Conservation (phyloP, 176 grass and related monocot genomes). For the Oryza longistaminata region DNA sequence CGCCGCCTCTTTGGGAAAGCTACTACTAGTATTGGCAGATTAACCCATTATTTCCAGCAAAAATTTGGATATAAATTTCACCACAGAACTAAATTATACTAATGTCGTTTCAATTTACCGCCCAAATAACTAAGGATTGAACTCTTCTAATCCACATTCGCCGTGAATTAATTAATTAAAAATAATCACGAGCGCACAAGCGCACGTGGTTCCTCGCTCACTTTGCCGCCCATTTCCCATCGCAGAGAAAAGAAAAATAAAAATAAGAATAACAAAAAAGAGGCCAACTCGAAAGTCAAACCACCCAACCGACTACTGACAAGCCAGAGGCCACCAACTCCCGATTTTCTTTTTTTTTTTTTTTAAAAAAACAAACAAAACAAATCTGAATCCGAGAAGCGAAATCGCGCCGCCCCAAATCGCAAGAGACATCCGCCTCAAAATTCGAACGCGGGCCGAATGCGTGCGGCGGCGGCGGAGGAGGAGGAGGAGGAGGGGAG, state of each 20-base stretch:
- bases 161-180: fast-evolving
- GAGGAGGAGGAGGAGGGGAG: not conserved
- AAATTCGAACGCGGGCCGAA: not conserved
- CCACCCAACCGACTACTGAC: not conserved
- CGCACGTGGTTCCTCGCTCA: conserved; percentile 16
- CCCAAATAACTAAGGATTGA: not conserved
- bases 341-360: not conserved
- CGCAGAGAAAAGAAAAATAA: not conserved
- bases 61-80: not conserved
- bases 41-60: not conserved
- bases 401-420: not conserved
- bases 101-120: not conserved
- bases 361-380: not conserved
- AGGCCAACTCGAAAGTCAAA: conserved; percentile 5
- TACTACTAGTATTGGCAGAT: not conserved
- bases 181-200: not conserved
- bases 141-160: not conserved
- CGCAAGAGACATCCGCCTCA: not conserved
- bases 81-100: not conserved
- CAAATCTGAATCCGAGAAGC: not conserved
- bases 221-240: conserved; percentile 13
- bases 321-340: conserved; percentile 17
- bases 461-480: too few relatives aligned
- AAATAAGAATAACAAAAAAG: not conserved
- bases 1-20: not conserved